phyloP scores from a whole-genome alignment of 225 moss, liverwort and hornwort species.

The Polytrichum commune region DNA sequence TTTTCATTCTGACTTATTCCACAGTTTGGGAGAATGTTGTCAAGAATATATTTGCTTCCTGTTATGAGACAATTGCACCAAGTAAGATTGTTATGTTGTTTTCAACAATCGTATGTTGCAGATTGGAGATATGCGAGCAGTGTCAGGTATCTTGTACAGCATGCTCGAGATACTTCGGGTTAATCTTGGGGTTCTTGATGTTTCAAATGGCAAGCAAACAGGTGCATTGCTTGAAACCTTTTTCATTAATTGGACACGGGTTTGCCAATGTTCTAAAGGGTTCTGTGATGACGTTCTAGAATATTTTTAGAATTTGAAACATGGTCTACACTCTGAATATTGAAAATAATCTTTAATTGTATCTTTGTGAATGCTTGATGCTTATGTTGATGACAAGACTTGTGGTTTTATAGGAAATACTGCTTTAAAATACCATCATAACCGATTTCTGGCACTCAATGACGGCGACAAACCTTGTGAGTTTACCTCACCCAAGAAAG shows the following conservation, averaged over 20 bases:
- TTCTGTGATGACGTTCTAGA: background rate
- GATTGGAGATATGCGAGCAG: conserved; percentile 19
- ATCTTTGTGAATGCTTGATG: background rate
- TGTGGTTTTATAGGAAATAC: conserved; percentile 12
- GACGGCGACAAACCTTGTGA: conserved; percentile 32
- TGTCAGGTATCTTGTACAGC: background rate
- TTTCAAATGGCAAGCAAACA: conserved; percentile 18
- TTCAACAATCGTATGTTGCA: background rate
- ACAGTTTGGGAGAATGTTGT: too few species aligned
- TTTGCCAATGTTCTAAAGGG: background rate
- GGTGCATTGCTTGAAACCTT: conserved; percentile 8
- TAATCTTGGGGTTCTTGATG: conserved; percentile 32
- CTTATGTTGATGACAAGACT: background rate
- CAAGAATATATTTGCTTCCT: background rate
- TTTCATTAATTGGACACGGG: too few species aligned
- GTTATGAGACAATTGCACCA: background rate
- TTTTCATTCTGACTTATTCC: too few species aligned
- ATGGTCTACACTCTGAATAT: background rate
- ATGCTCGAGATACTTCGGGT: conserved; percentile 20
- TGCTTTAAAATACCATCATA: conserved; percentile 12
- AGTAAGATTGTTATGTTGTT: background rate
- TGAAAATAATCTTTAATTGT: background rate
- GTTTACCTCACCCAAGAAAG: background rate
- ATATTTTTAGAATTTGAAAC: background rate
- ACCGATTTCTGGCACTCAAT: conserved; percentile 20